A percentile compares a stretch with the other conserved stretches of the same genome.
phyloP scores from a whole-genome alignment of 352 stramenopile genomes.

The Phytopythium cucurbitacearum region DNA sequence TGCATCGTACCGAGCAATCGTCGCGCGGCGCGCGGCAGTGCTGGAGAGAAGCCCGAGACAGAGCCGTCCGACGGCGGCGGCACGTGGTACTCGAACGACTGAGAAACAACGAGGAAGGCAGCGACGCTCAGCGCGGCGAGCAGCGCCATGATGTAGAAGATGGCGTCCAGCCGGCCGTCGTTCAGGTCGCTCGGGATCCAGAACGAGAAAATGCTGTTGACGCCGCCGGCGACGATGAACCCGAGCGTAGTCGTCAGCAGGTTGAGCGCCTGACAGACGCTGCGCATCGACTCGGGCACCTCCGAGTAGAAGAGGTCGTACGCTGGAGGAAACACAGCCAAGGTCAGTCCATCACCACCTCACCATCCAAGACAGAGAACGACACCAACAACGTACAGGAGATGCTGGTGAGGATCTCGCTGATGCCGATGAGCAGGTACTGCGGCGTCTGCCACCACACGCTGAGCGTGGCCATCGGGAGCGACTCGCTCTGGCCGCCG shows the following conservation, averaged over 20 bases:
- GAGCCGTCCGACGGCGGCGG: conserved; percentile 38
- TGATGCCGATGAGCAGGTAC: conserved; percentile 86
- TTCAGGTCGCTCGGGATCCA: conserved; percentile 91
- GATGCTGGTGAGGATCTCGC: conserved; percentile 89
- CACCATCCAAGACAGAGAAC: not conserved
- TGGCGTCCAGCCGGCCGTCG: conserved; percentile 85
- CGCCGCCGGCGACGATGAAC: conserved; percentile 72
- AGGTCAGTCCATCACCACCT: not conserved
- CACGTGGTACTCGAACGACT: conserved; percentile 80
- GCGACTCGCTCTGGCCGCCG: conserved; percentile 44
- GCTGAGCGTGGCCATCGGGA: conserved; percentile 79
- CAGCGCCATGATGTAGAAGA: conserved; percentile 82
- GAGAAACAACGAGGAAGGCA: conserved; percentile 61
- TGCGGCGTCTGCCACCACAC: conserved; percentile 91
- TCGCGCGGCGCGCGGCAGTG: conserved; percentile 43
- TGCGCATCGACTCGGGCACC: conserved; percentile 88
- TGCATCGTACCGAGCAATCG: conserved; percentile 16
- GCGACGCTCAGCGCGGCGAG: conserved; percentile 63
- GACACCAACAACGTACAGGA: conserved; percentile 46
- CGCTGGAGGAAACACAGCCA: conserved; percentile 19
- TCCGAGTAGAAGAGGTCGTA: conserved; percentile 93
- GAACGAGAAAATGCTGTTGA: conserved; percentile 89
- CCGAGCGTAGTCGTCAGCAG: conserved; percentile 88
- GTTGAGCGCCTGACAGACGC: conserved; percentile 88
- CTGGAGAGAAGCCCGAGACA: conserved; percentile 60